Evolutionary conservation across 2,329 filamentous ascomycete species (phyloP).

Genomic region (Fonsecaea pedrosoi): DNA sequence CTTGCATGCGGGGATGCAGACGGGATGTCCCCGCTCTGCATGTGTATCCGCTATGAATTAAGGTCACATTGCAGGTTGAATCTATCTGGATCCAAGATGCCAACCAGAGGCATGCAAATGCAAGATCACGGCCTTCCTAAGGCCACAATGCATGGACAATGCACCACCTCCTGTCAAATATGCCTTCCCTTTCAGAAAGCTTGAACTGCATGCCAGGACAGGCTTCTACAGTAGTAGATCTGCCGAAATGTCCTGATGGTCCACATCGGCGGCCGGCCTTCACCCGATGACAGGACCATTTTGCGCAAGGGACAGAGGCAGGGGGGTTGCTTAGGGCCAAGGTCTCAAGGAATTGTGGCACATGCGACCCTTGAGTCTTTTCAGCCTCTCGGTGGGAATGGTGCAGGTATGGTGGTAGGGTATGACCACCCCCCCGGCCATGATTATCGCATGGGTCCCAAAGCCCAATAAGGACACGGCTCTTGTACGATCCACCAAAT

Average conservation of each 20-base stretch:
- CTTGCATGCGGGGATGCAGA: conserved; percentile 35
- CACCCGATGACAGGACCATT: neutral
- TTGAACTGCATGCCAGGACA: conserved; percentile 7
- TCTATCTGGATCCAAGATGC: conserved; percentile 13
- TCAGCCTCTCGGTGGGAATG: neutral
- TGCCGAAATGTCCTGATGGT: conserved; percentile 1
- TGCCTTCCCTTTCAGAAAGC: conserved; percentile 2
- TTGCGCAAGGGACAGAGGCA: neutral
- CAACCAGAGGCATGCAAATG: conserved; percentile 26
- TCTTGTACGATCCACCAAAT: neutral
- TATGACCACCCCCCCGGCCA: neutral
- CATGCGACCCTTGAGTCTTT: neutral
- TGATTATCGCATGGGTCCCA: neutral
- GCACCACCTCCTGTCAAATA: neutral
- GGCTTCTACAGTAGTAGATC: neutral
- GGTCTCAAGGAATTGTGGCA: neutral
- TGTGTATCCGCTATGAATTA: conserved; percentile 32
- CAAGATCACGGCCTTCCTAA: conserved; percentile 27
- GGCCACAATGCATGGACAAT: conserved; percentile 15
- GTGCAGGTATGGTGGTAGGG: neutral
- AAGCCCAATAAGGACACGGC: neutral
- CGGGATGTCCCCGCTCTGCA: conserved; percentile 33
- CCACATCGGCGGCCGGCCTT: conserved; percentile 3
- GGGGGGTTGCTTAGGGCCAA: neutral
- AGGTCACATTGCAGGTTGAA: conserved; percentile 37